Conservation (phyloP, 1,284 basidiomycete species). For the Cutaneotrichosporon dermatis region DNA sequence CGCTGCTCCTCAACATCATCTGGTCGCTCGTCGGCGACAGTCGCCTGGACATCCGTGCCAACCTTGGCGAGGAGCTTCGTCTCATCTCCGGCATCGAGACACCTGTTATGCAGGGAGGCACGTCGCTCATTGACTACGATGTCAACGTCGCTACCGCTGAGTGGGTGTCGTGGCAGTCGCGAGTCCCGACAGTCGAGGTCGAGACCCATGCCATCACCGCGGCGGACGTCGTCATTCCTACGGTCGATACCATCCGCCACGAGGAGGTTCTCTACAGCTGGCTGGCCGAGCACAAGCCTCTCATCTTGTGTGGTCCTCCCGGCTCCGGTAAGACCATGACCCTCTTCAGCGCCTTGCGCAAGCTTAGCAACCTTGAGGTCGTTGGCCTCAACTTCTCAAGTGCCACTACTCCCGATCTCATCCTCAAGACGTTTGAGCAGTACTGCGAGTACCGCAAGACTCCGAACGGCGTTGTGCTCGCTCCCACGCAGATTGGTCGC, state of each 20-base stretch:
- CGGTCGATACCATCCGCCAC: constrained; percentile 96
- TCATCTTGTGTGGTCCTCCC: constrained; percentile 97
- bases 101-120: constrained; percentile 67
- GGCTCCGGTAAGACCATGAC: constrained; percentile 99
- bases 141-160: constrained; percentile 81
- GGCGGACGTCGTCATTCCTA: constrained; percentile 95
- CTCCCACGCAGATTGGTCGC: constrained; percentile 89
- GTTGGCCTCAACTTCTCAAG: constrained; percentile 99
- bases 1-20: constrained; percentile 87
- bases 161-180: constrained; percentile 87
- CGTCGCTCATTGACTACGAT: constrained; percentile 91
- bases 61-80: constrained; percentile 83
- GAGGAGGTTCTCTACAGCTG: constrained; percentile 98
- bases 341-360: constrained; percentile 95
- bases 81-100: constrained; percentile 85
- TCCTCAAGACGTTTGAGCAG: constrained; percentile 99
- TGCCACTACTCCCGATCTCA: constrained; percentile 94
- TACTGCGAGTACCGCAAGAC: constrained; percentile 99
- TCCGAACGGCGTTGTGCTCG: constrained; percentile 89
- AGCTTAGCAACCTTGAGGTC: constrained; percentile 97
- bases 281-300: constrained; percentile 97
- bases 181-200: constrained; percentile 92
- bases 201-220: constrained; percentile 94
- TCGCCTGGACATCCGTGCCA: constrained; percentile 78
- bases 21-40: constrained; percentile 99